phyloP scores from a whole-genome alignment of 139 green algal species.

The Parachlorella kessleri region DNA sequence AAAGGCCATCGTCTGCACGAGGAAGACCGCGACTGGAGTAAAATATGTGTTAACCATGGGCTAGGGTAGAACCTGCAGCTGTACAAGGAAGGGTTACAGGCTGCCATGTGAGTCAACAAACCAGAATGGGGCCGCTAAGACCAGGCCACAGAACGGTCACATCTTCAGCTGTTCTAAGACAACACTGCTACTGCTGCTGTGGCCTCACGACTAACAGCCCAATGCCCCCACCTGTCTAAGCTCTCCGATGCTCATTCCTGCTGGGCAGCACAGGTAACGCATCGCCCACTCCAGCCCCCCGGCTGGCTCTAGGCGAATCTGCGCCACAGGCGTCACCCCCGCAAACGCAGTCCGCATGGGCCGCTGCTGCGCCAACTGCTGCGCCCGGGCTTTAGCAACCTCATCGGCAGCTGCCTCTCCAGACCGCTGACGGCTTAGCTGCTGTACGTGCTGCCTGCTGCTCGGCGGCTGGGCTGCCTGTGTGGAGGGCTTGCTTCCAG shows the following conservation, averaged over 20 bases:
- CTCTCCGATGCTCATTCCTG: not conserved
- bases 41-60: too few species aligned
- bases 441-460: not conserved
- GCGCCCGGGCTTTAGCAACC: not conserved
- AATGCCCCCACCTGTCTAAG: not conserved
- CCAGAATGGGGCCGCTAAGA: not conserved
- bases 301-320: not conserved
- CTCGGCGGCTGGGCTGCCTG: not conserved
- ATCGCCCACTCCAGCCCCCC: slow-evolving; percentile 10
- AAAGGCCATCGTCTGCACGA: not conserved
- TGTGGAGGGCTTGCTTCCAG: too few species aligned
- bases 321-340: not conserved
- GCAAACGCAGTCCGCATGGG: slow-evolving; percentile 2
- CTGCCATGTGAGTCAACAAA: not conserved
- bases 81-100: not conserved
- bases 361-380: slow-evolving; percentile 4
- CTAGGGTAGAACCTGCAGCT: not conserved
- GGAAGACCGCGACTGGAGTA: not conserved
- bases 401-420: not conserved
- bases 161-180: too few species aligned
- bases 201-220: too few species aligned
- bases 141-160: too few species aligned
- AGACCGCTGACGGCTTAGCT: too few species aligned
- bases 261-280: slow-evolving; percentile 16
- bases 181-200: not conserved